These are phyloP conservation scores for Yamadazyma buinensis DNA, from an alignment of 1,139 yeast genomes.

Conservation along the genomic window DNA sequence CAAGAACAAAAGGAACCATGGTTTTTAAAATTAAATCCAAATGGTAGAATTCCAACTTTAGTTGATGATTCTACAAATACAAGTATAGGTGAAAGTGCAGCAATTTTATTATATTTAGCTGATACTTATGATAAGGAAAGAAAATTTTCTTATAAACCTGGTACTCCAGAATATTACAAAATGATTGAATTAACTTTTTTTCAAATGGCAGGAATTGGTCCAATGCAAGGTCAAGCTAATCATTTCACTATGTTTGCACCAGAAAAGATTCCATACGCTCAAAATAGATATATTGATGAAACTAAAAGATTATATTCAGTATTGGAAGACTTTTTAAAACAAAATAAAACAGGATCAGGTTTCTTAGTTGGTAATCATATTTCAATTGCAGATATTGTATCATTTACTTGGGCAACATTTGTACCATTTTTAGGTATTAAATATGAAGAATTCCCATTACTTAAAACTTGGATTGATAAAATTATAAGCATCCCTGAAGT, in stretches of 20 bases:
- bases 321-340: conserved; percentile 42
- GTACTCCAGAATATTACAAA: conserved; percentile 46
- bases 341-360: conserved; percentile 37
- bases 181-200: conserved; percentile 50
- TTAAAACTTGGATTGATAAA: conserved; percentile 42
- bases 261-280: conserved; percentile 51
- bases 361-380: conserved; percentile 56
- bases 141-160: conserved; percentile 43
- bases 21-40: conserved; percentile 54
- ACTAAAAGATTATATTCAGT: conserved; percentile 52
- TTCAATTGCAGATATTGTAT: conserved; percentile 49
- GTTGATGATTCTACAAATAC: conserved; percentile 43
- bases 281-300: conserved; percentile 47
- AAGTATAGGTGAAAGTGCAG: conserved; percentile 53
- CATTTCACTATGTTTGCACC: conserved; percentile 43
- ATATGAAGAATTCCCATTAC: conserved; percentile 38
- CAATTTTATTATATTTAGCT: conserved; percentile 52
- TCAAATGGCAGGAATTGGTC: conserved; percentile 59
- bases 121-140: conserved; percentile 55
- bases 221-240: conserved; percentile 57
- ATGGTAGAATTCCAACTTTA: conserved; percentile 60
- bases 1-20: conserved; percentile 49
- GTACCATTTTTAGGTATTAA: conserved; percentile 26
- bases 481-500: conserved; percentile 36
- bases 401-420: conserved; percentile 34